Base-by-base conservation (phyloP, 345 rosid species). In the Luvunga scandens region DNA sequence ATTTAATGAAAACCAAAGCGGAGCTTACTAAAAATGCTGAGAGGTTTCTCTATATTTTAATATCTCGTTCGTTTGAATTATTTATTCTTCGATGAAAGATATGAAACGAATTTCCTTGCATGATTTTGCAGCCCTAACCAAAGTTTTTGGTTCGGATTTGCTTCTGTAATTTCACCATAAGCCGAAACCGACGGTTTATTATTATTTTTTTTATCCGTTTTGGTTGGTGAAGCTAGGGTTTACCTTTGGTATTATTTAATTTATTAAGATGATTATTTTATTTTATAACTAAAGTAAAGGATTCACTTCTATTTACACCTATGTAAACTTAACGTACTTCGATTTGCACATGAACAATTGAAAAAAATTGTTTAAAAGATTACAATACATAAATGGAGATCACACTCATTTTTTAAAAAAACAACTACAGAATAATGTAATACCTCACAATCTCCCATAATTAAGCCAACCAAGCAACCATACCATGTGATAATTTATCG, bases 1-100 rank as follows among this genome's bases (percentile, higher is more conserved):
- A 75, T 75, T 71, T 27, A 63, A 75, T 64, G n/a, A 7, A 64
- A 77, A 36, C 0, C 19, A 72, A 21, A 42, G 72, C 82, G 85
- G 80, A 81, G 72, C 24, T 80, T 61, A 79, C 86, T 36, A 83
- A 76, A 78, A 10, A 73, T 63, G 77, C 64, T 61, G 57, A 61
- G 36, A 53, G 18, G 7, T 39, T 5, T 73, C 2, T 10, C 1
- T 19, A 4, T 2, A 6, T 28, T 7, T 21, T 24, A 1, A 16
- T n/a, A 4, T 12, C 6, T 6, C 56, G 16, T 3, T 34, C 13
- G 1, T 16, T 10, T 62, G 34, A 45, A 45, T 45, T 45, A 45
- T 30, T 66, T 45, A 53, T 61, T 63, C 1, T 42, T 83, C 75
- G 77, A 85, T 80, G 71, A 50, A 55, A 73, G 67, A 73, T 61